Conservation (phyloP, 176 grass and related monocot species). For the Ensete glaucum region DNA sequence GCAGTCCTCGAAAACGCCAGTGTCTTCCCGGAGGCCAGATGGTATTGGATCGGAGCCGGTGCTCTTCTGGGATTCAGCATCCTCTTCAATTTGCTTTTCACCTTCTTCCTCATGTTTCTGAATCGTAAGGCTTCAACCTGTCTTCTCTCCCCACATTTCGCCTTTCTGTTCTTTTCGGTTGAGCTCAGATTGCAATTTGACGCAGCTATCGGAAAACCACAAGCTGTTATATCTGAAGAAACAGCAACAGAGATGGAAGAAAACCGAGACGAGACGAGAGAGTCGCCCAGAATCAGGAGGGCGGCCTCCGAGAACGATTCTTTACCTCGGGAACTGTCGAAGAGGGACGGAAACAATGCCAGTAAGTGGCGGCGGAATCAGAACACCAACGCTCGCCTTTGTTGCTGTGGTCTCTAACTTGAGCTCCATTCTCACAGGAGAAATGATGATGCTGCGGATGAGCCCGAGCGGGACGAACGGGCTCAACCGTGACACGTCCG, state of each 20-base stretch:
- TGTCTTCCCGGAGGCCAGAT: slow-evolving; percentile 59
- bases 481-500: slow-evolving; percentile 41
- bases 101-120: slow-evolving; percentile 64
- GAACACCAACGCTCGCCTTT: background rate
- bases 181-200: background rate
- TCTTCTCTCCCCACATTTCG: too few species aligned
- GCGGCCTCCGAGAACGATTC: slow-evolving; percentile 22
- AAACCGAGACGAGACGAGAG: slow-evolving; percentile 27
- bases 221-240: slow-evolving; percentile 99
- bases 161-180: background rate
- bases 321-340: slow-evolving; percentile 4
- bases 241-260: slow-evolving; percentile 56
- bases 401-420: slow-evolving; percentile 4
- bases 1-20: slow-evolving; percentile 47
- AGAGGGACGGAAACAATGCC: slow-evolving; percentile 31
- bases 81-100: slow-evolving; percentile 92
- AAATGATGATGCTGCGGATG: slow-evolving; percentile 48
- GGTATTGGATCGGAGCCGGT: slow-evolving; percentile 91
- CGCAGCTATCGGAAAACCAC: slow-evolving; percentile 83
- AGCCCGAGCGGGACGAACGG: slow-evolving; percentile 30
- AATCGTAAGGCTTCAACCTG: slow-evolving; percentile 44
- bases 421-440: slow-evolving; percentile 38
- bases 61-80: slow-evolving; percentile 73
- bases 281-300: slow-evolving; percentile 32
- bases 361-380: slow-evolving; percentile 31